Conservation (phyloP, 2,329 filamentous ascomycete genomes). For the Ophiostoma tasmaniense region DNA sequence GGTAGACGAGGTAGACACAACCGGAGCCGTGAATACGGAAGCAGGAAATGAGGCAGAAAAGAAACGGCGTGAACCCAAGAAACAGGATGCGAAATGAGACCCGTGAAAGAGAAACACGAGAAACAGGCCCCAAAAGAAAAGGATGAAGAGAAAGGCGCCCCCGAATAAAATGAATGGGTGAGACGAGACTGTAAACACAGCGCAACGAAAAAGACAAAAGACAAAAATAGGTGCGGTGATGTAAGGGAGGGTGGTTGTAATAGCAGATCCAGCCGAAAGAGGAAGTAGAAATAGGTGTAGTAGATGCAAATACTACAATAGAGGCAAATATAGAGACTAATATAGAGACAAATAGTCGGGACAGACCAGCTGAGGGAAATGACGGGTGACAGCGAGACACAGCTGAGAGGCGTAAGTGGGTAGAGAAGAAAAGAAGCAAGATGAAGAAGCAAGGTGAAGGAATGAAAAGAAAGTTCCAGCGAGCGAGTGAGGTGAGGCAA, state of each 20-base stretch:
- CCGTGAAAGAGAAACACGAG: conserved; percentile 1
- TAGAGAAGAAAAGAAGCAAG: not conserved
- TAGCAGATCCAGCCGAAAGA: conserved; percentile 14
- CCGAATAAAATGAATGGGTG: not conserved
- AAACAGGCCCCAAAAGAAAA: not conserved
- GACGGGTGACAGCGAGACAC: not conserved
- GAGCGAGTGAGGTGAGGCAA: not conserved
- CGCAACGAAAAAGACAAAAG: not conserved
- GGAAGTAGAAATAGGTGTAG: conserved; percentile 15
- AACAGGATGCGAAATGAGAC: not conserved
- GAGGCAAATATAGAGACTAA: not conserved
- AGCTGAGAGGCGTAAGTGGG: not conserved
- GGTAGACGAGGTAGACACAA: not conserved
- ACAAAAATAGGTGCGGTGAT: not conserved
- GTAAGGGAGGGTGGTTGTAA: not conserved
- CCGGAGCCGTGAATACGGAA: not conserved
- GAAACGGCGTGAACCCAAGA: not conserved
- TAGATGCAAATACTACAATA: too few species aligned
- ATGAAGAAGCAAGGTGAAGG: not conserved
- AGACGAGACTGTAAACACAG: not conserved
- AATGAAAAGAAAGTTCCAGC: not conserved
- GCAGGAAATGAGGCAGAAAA: not conserved
- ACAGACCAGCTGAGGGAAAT: not conserved
- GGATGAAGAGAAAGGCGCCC: not conserved
- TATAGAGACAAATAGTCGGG: not conserved